Conservation (phyloP, 768 basidiomycete species). For the Mycena kentingensis region DNA sequence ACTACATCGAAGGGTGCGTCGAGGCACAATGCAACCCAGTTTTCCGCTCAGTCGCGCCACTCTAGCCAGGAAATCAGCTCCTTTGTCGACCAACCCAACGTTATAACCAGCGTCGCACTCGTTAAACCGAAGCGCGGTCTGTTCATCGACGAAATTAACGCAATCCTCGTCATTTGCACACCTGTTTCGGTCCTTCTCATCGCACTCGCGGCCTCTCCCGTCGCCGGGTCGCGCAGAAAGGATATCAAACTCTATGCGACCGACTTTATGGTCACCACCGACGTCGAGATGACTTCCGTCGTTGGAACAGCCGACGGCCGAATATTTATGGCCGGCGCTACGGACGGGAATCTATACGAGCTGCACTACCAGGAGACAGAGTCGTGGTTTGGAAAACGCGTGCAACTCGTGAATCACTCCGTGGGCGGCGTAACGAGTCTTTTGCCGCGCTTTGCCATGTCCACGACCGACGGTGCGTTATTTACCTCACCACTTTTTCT, state of each 20-base stretch:
- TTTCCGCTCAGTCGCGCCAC: slow-evolving; percentile 3
- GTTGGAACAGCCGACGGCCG: slow-evolving; percentile 78
- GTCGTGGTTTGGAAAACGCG: slow-evolving; percentile 89
- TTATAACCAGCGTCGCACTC: slow-evolving; percentile 86
- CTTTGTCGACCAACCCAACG: slow-evolving; percentile 89
- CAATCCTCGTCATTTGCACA: slow-evolving; percentile 88
- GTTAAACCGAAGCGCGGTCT: slow-evolving; percentile 84
- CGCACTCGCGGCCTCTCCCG: slow-evolving; percentile 65
- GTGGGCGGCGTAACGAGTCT: slow-evolving; percentile 77
- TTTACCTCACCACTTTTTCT: no score
- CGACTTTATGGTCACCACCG: slow-evolving; percentile 75
- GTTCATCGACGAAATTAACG: slow-evolving; percentile 91
- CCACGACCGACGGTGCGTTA: slow-evolving; percentile 66
- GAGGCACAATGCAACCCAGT: neutral
- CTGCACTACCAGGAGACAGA: slow-evolving; percentile 88
- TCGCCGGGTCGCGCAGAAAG: slow-evolving; percentile 48
- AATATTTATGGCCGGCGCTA: slow-evolving; percentile 86
- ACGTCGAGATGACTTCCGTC: slow-evolving; percentile 85
- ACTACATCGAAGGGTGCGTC: slow-evolving; percentile 89
- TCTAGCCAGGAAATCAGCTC: slow-evolving; percentile 85
- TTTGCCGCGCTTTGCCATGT: slow-evolving; percentile 70
- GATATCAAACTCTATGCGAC: slow-evolving; percentile 91
- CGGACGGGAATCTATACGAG: slow-evolving; percentile 90
- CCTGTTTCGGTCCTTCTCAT: slow-evolving; percentile 81
- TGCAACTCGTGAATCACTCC: slow-evolving; percentile 86